Conservation (phyloP, 768 basidiomycete genomes). For the Calocera cornea region DNA sequence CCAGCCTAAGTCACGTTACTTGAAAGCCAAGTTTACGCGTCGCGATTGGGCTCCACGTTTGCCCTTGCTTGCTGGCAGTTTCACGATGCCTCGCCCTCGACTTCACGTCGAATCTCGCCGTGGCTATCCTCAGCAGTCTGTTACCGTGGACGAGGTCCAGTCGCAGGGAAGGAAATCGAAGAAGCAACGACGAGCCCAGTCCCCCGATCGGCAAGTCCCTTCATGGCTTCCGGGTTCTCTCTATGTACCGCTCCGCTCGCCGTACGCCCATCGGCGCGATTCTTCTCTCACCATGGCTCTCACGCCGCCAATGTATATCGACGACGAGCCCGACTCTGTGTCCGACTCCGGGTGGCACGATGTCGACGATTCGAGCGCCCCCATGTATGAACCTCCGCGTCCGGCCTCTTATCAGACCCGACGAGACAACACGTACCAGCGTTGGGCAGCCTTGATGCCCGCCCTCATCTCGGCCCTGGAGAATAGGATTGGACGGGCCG, state of each 20-base stretch:
- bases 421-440: no score
- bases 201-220: not conserved
- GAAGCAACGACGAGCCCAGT: not conserved
- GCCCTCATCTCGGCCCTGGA: no score
- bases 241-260: not conserved
- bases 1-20: not conserved
- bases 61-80: not conserved
- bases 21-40: not conserved
- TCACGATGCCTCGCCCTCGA: not conserved
- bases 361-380: no score
- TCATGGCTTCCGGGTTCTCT: not conserved
- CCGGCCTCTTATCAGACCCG: no score
- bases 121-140: not conserved
- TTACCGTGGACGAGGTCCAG: not conserved
- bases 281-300: not conserved
- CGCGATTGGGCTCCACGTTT: not conserved
- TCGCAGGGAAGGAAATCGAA: not conserved
- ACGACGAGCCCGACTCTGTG: no score
- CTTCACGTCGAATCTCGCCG: not conserved
- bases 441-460: no score
- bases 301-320: not conserved
- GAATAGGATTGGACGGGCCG: not conserved
- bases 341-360: no score
- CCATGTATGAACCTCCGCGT: no score
- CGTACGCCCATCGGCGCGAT: not conserved